A percentile compares a stretch with the other conserved stretches of the same genome.
These are phyloP conservation scores for Cyberlindnera xishuangbannaensis DNA, from an alignment of 805 yeast genomes.

Conservation along the genomic window DNA sequence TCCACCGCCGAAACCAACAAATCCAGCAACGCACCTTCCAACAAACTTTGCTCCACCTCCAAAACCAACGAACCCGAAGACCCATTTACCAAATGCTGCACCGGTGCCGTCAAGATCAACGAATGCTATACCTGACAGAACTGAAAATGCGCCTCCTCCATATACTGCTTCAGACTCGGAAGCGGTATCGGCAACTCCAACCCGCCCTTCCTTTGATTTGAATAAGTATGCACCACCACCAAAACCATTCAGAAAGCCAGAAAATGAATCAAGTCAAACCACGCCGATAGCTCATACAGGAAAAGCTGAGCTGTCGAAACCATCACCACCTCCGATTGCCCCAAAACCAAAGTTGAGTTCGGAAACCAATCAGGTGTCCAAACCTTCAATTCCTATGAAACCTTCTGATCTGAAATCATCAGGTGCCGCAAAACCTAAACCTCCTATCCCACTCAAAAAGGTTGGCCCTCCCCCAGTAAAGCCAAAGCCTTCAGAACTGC, in stretches of 20 bases:
- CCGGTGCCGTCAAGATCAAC: no score
- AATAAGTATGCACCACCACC: slow-evolving; percentile 16
- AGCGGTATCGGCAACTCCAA: not conserved
- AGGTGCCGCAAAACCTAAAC: no score
- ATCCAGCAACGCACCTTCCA: slow-evolving; percentile 7
- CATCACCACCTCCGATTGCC: no score
- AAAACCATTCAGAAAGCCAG: slow-evolving; percentile 11
- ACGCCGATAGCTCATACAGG: no score
- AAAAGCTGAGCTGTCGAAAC: slow-evolving; percentile 1
- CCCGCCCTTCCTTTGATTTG: not conserved
- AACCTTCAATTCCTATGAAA: no score
- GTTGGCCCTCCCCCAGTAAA: slow-evolving; percentile 11
- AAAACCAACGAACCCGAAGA: slow-evolving; percentile 13
- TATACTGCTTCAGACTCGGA: not conserved
- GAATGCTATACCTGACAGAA: slow-evolving; percentile 1
- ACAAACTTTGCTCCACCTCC: slow-evolving; percentile 25
- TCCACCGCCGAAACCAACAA: slow-evolving; percentile 25
- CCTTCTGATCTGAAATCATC: no score
- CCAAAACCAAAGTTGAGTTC: no score
- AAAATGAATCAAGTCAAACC: not conserved
- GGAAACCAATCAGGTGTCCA: no score
- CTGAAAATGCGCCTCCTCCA: not conserved
- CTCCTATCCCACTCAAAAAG: no score
- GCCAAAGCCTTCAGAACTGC: slow-evolving; percentile 7
- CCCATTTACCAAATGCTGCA: slow-evolving; percentile 5